Base-by-base conservation (phyloP, 176 grass and related monocot genomes). In the Triticum aestivum region DNA sequence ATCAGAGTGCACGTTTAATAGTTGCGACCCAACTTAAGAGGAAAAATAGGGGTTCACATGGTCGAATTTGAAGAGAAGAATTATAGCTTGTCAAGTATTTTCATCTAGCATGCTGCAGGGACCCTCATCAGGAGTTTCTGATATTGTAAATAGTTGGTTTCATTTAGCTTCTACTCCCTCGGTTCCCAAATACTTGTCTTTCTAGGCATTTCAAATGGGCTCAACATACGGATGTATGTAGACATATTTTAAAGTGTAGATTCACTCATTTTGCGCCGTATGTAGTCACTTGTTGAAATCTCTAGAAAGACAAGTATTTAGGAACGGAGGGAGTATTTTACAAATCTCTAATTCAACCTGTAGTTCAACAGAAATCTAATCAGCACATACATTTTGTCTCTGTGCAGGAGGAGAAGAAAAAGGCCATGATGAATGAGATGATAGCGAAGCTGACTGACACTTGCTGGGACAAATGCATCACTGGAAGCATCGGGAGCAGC, bases 401-500 rank as follows among this genome's bases (percentile, higher is more conserved):
- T 39, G 38, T 78, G 61, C 83, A 97, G 92, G 90, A 92, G 81
- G 95, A 97, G 84, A 91, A 84, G 51, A 89, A 23, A 49, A 97
- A 93, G 89, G 95, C 92, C 2, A 56, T 91, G 82, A 51, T 66
- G 20, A 94, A 92, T 41, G 90, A 97, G 86, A 34, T 94, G 23
- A 77, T 94, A 26, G 92, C 92, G 3, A 94, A 97, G 80, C 32
- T 97, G n/a, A 94, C 92, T 8, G 76, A 83, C 21, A 71, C 81
- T 39, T 97, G 95, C 88, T 97, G 95, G 95, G 95, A 94, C 72
- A 97, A 93, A 61, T 97, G 94, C 69, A 69, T 97, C 58, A 97
- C 89, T 2, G 88, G 94, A 33, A 92, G 90, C 75, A 79, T 92
- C 1, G 92, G 92, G 35, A 94, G 83, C 69, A 94, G 91, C 92